phyloP scores from a whole-genome alignment of 352 stramenopile genomes.

The Pythium guiyangense region DNA sequence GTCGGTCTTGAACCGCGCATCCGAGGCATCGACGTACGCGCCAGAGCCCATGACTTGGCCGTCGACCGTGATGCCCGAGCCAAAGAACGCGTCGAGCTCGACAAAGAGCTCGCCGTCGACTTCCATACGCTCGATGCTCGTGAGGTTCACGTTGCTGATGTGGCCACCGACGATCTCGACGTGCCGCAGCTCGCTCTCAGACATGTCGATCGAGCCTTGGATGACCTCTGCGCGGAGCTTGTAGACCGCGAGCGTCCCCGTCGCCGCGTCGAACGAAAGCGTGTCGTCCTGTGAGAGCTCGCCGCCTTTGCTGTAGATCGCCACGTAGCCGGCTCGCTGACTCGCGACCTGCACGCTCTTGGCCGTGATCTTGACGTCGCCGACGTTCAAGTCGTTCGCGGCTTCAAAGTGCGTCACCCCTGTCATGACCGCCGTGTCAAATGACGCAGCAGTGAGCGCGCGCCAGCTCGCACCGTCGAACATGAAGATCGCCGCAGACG shows the following conservation, averaged over 20 bases:
- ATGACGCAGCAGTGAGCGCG: conserved; percentile 58
- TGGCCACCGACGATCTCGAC: conserved; percentile 74
- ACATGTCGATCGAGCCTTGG: conserved; percentile 75
- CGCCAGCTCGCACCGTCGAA: conserved; percentile 63
- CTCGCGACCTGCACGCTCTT: conserved; percentile 57
- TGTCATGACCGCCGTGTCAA: conserved; percentile 53
- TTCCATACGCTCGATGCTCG: conserved; percentile 57
- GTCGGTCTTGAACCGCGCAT: conserved; percentile 83
- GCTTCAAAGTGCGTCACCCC: conserved; percentile 56
- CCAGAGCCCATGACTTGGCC: conserved; percentile 89
- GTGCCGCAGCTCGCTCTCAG: conserved; percentile 53
- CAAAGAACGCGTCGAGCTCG: conserved; percentile 77
- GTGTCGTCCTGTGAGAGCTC: conserved; percentile 51
- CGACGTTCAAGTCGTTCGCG: conserved; percentile 71
- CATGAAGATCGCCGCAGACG: conserved; percentile 53
- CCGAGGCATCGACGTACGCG: conserved; percentile 89
- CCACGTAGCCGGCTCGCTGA: conserved; percentile 48
- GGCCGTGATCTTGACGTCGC: conserved; percentile 62
- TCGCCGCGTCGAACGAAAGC: conserved; percentile 56
- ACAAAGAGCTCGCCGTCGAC: conserved; percentile 83
- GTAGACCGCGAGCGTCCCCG: conserved; percentile 30
- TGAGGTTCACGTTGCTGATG: conserved; percentile 79
- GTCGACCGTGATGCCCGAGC: conserved; percentile 78
- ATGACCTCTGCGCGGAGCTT: conserved; percentile 46
- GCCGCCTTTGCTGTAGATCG: conserved; percentile 67